Conservation (phyloP, 441 rosid species). For the Cnidoscolus chayamansa region DNA sequence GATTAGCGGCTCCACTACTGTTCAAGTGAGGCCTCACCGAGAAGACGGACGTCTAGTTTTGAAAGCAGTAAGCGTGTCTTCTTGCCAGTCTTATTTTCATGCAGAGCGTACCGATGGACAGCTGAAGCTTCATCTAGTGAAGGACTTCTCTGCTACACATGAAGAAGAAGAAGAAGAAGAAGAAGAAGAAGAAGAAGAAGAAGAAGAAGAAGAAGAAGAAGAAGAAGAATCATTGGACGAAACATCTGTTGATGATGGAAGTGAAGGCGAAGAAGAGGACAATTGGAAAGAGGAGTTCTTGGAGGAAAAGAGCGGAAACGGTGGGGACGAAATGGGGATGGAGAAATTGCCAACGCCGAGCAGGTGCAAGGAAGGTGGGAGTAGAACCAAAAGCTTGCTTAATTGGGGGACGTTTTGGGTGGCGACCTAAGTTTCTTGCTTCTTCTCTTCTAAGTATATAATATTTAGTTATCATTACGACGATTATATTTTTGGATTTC, state of each 20-base stretch:
- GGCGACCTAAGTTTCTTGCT: conserved; percentile 39
- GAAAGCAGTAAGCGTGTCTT: conserved; percentile 42
- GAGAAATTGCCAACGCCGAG: conserved; percentile 34
- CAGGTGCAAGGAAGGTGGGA: conserved; percentile 51
- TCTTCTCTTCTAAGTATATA: not conserved
- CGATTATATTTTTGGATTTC: conserved; percentile 22
- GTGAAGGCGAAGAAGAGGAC: conserved; percentile 11
- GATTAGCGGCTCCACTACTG: conserved; percentile 45
- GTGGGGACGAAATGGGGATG: conserved; percentile 36
- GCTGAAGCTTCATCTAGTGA: conserved; percentile 43
- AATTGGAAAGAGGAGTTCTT: conserved; percentile 19
- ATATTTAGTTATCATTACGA: not conserved
- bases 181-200: conserved; percentile 22
- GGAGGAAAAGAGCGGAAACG: conserved; percentile 19
- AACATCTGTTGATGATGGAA: conserved; percentile 20
- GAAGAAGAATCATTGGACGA: conserved; percentile 8
- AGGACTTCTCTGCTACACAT: conserved; percentile 3
- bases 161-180: conserved; percentile 4
- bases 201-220: conserved; percentile 26
- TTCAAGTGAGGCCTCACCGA: conserved; percentile 56
- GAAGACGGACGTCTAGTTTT: conserved; percentile 66
- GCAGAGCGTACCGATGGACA: conserved; percentile 77
- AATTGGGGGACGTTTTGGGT: conserved; percentile 49
- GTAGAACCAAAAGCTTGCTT: conserved; percentile 39
- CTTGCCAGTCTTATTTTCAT: conserved; percentile 35